Evolutionary conservation across 257 asterid genomes (phyloP), one percentile per base, ranked within the genome.

Genomic region (Thymus mandschuricus): DNA sequence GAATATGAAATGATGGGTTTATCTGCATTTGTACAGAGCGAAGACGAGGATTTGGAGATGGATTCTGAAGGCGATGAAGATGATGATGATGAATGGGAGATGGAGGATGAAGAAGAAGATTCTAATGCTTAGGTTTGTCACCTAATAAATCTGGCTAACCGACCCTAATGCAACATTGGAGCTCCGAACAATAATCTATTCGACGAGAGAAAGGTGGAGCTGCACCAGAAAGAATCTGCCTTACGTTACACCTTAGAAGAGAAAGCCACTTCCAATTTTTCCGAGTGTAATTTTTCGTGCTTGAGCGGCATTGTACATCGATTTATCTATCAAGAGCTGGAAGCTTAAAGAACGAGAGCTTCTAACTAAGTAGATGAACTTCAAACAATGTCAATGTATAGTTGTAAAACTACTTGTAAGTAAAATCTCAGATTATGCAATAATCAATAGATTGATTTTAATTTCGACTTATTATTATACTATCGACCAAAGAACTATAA

Each of bases 61-160:
- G 82, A n/a, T 65, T 85, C 90, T 50, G 82, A 71, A 66, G 81
- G 54, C 63, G 87, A 81, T 57, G 89, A 87, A 69, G 81, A 83
- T 12, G 87, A 73, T 12, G 87, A 73, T n/a, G 88, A 80, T 9
- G 81, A 76, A 21, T 72, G 71, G 79, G 87, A 82, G 60, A 66
- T 33, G 29, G 86, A 78, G 31, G 82, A 78, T 35, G 71, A 72
- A 15, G 88, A 83, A 21, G 86, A 81, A 29, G 79, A 79, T 48
- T 56, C 58, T 38, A 70, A 77, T 49, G 67, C 49, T 43, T 63
- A 13, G 81, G 74, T 70, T 44, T 40, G 31, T 27, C 70, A 54
- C 75, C 76, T 29, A 58, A 40, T 21, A 49, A 66, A 52, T 65
- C 61, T 27, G 81, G 72, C 43, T 55, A 70, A 65, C 69, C 52